Evolutionary conservation across 164 flowering plant species (phyloP).

Genomic region (Kalanchoe fedtschenkoi): DNA sequence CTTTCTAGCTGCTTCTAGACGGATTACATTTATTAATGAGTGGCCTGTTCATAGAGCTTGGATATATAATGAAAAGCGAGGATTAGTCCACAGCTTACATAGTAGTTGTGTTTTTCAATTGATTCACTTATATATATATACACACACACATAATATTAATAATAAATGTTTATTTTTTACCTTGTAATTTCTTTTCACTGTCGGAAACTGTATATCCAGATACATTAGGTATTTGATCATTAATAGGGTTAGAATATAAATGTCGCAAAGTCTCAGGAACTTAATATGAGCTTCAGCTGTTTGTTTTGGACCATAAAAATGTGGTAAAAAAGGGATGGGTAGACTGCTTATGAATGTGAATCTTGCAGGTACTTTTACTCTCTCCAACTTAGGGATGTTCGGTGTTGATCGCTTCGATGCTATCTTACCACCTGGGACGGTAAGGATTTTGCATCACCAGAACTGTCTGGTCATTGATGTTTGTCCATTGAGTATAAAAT

Average conservation of each 20-base stretch:
- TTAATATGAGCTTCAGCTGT: no score
- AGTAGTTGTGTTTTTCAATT: no score
- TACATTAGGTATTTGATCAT: background rate
- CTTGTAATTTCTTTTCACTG: background rate
- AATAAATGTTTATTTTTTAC: background rate
- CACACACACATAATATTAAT: no score
- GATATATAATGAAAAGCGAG: no score
- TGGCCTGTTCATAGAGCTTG: background rate
- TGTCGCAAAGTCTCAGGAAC: background rate
- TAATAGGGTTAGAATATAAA: background rate
- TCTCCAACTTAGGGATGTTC: constrained; percentile 97
- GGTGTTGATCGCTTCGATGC: constrained; percentile 99
- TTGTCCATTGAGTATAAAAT: background rate
- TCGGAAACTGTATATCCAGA: background rate
- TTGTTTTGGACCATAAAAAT: background rate
- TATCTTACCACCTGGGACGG: constrained; percentile 95
- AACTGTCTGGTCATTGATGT: background rate
- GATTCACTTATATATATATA: no score
- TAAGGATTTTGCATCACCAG: constrained; percentile 22
- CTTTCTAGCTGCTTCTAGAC: background rate
- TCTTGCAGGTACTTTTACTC: constrained; percentile 81
- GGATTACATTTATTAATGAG: background rate
- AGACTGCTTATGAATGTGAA: background rate
- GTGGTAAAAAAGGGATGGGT: background rate
- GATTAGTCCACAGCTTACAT: no score